phyloP scores from a whole-genome alignment of 768 basidiomycete genomes.

The Hysterangium stoloniferum region DNA sequence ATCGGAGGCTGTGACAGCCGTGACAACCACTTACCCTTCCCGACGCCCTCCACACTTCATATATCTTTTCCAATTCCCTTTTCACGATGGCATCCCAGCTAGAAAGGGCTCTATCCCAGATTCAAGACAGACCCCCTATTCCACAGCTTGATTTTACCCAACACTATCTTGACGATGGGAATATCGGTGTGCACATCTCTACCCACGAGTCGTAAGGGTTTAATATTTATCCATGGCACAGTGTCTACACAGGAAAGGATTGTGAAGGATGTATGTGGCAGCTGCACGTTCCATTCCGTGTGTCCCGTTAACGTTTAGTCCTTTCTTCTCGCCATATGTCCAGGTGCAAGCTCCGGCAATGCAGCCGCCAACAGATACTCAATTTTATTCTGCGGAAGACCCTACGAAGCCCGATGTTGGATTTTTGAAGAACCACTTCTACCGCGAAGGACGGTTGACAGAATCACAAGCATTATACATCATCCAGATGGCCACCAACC shows the following conservation, averaged over 20 bases:
- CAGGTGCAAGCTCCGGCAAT: conserved; percentile 99
- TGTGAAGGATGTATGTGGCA: conserved; percentile 77
- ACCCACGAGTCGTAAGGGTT: background rate
- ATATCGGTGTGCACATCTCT: conserved; percentile 17
- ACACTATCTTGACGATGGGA: conserved; percentile 89
- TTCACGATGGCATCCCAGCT: conserved; percentile 15
- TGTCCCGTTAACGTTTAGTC: conserved; percentile 1
- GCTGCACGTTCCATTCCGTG: background rate
- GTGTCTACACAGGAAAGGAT: conserved; percentile 94
- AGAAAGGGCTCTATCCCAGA: conserved; percentile 20
- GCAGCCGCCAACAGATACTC: conserved; percentile 81
- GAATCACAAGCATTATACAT: conserved; percentile 97
- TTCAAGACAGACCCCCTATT: conserved; percentile 32
- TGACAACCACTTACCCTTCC: too few relatives aligned
- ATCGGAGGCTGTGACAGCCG: too few relatives aligned
- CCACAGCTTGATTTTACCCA: conserved; percentile 84
- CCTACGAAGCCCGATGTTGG: conserved; percentile 89
- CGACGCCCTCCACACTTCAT: too few relatives aligned
- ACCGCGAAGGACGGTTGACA: conserved; percentile 87
- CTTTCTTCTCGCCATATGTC: background rate
- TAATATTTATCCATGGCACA: conserved; percentile 20
- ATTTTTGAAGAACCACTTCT: conserved; percentile 98
- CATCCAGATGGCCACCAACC: conserved; percentile 75
- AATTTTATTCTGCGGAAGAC: conserved; percentile 86
- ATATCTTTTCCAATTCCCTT: too few relatives aligned